These are phyloP conservation scores for Toxicodendron radicans DNA, from an alignment of 345 rosid genomes.

Conservation along the genomic window DNA sequence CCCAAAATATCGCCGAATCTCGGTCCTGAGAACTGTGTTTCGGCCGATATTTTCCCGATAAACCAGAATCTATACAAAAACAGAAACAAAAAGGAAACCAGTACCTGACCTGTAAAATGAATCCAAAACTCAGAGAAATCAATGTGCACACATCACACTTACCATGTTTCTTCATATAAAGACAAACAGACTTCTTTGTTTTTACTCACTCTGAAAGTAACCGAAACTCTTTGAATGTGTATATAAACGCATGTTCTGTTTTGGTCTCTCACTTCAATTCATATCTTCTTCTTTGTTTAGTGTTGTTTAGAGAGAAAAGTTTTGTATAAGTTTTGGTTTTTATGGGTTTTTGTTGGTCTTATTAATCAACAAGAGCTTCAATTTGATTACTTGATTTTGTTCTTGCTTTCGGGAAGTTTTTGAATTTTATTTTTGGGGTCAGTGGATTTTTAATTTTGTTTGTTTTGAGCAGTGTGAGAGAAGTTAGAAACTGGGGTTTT, in stretches of 20 bases:
- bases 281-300: background rate
- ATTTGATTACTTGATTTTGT: background rate
- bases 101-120: conserved; percentile 1
- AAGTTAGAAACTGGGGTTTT: background rate
- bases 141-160: too few species aligned
- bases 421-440: background rate
- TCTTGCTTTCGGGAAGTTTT: background rate
- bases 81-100: background rate
- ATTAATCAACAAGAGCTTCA: background rate
- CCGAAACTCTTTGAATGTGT: background rate
- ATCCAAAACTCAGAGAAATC: background rate
- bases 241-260: background rate
- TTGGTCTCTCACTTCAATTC: background rate
- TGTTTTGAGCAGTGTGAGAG: too few species aligned
- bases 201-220: background rate
- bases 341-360: background rate
- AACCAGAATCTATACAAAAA: background rate
- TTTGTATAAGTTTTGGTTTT: background rate
- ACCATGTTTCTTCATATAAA: too few species aligned
- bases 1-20: background rate
- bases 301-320: background rate
- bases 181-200: background rate
- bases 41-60: conserved; percentile 5
- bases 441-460: background rate
- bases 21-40: background rate